Conservation (phyloP, 2,329 filamentous ascomycete species). For the Clonostachys chloroleuca region DNA sequence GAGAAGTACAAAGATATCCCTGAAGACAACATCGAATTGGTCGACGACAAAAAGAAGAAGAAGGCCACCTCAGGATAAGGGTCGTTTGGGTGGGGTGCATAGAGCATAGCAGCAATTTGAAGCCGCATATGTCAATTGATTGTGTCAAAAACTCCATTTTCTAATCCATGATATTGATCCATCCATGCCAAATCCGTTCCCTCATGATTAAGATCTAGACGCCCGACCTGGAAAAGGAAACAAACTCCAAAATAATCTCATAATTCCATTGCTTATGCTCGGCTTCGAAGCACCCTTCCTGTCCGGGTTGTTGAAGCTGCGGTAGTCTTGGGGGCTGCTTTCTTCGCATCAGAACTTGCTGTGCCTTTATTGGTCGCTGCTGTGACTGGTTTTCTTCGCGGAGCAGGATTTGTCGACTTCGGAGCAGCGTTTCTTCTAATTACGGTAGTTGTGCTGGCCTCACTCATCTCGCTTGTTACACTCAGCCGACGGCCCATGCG, state of each 20-base stretch:
- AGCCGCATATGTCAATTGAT: neutral
- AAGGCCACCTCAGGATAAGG: conserved; percentile 17
- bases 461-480: conserved; percentile 57
- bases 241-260: conserved; percentile 1
- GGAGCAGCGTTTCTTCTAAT: conserved; percentile 46
- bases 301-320: conserved; percentile 35
- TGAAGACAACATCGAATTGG: conserved; percentile 89
- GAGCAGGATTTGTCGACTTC: conserved; percentile 23
- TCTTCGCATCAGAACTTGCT: conserved; percentile 42
- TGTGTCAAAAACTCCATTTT: neutral
- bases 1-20: conserved; percentile 89
- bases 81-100: neutral
- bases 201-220: neutral
- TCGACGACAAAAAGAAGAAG: conserved; percentile 95
- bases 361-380: conserved; percentile 46
- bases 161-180: neutral
- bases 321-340: conserved; percentile 33
- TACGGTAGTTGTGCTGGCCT: conserved; percentile 60
- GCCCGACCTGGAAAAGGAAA: neutral
- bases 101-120: no score
- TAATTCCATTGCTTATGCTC: conserved; percentile 22
- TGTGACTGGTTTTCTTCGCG: conserved; percentile 49
- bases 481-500: conserved; percentile 50
- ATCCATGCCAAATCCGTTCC: neutral
- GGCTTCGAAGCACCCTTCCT: conserved; percentile 51